Percentiles rank a stretch among this genome's conserved stretches.
Evolutionary conservation across 768 basidiomycete genomes (phyloP).

Genomic region (Guyanaporus albipodus): DNA sequence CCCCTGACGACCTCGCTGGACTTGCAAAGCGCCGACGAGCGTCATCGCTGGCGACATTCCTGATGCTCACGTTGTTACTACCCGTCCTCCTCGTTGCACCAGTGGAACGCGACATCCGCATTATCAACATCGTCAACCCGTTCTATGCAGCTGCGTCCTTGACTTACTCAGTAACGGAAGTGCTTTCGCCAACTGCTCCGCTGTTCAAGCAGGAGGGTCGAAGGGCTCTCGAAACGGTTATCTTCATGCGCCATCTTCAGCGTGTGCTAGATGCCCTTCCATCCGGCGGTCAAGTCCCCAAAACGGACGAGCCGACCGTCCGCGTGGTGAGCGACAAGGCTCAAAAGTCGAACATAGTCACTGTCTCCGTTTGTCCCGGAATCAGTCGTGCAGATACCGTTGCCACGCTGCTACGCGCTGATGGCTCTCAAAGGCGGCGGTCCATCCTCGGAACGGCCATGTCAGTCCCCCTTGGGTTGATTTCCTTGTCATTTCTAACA

Average conservation of each 20-base stretch:
- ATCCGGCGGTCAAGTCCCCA: slow-evolving; percentile 49
- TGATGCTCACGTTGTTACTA: slow-evolving; percentile 73
- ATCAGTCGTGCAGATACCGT: slow-evolving; percentile 69
- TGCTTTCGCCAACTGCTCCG: slow-evolving; percentile 24
- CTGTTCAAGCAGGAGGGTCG: slow-evolving; percentile 58
- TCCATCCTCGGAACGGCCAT: slow-evolving; percentile 45
- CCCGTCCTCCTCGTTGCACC: slow-evolving; percentile 80
- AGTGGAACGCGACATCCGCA: slow-evolving; percentile 85
- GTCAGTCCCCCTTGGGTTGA: slow-evolving; percentile 35
- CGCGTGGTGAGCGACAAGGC: slow-evolving; percentile 38
- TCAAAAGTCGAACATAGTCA: slow-evolving; percentile 71
- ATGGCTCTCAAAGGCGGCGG: slow-evolving; percentile 28
- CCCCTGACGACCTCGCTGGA: slow-evolving; percentile 23
- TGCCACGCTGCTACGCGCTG: slow-evolving; percentile 37
- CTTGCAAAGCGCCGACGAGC: slow-evolving; percentile 42
- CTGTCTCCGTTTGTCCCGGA: slow-evolving; percentile 72
- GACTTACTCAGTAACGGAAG: slow-evolving; percentile 31
- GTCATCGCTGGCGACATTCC: slow-evolving; percentile 65
- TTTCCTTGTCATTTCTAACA: slow-evolving; percentile 1
- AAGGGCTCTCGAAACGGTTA: slow-evolving; percentile 56
- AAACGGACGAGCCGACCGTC: slow-evolving; percentile 30
- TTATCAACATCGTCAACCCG: slow-evolving; percentile 82
- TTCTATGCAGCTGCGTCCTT: slow-evolving; percentile 81
- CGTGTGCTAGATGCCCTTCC: slow-evolving; percentile 81
- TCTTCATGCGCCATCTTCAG: slow-evolving; percentile 78